Evolutionary conservation across 345 rosid genomes (phyloP), one percentile per base, ranked within the genome.

Genomic region (Firmiana major): DNA sequence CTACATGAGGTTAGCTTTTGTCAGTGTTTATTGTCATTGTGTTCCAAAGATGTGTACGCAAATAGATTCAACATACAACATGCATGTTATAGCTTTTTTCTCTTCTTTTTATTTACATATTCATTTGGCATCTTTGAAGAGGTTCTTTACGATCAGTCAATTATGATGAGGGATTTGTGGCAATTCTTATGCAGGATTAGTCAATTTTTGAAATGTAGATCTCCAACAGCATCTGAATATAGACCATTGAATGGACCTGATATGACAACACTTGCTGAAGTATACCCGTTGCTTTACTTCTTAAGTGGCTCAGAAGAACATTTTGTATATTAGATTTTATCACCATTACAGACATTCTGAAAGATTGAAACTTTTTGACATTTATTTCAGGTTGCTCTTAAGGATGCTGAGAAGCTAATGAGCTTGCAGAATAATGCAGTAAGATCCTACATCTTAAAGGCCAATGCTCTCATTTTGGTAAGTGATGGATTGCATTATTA

Each of bases 221-320:
- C 92, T 84, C 82, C 98, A 21, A 86, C 93, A 31, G 81, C 85
- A 81, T 96, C 97, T 28, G 99, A 93, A 80, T 58, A 80, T 81
- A 82, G 80, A 77, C 94, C 98, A 64, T 80, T 93, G 71, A 91
- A 83, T 85, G 98, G 98, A 77, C 85, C 93, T 73, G 99, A 96
- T 88, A 93, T 94, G 87, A 93, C 88, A 6, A 92, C 91, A 77
- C 97, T 90, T 78, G 97, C 97, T 71, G 99, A 93, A 85, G 99
- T 96, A 91, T 76, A 88, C 82, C 73, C 38, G 74, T 79, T 71
- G 13, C 60, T 64, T 84, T 58, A 63, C 63, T 76, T 26, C 77
- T n/a, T 71, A 21, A 49, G n/a, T 12, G 8, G 24, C 28, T 48
- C 15, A 59, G 12, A 65, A 59, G 4, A 19, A 28, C 28, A 12